Evolutionary conservation across 192 early-diverging fungal genomes (phyloP).

Genomic region (Spizellomyces sp.): DNA sequence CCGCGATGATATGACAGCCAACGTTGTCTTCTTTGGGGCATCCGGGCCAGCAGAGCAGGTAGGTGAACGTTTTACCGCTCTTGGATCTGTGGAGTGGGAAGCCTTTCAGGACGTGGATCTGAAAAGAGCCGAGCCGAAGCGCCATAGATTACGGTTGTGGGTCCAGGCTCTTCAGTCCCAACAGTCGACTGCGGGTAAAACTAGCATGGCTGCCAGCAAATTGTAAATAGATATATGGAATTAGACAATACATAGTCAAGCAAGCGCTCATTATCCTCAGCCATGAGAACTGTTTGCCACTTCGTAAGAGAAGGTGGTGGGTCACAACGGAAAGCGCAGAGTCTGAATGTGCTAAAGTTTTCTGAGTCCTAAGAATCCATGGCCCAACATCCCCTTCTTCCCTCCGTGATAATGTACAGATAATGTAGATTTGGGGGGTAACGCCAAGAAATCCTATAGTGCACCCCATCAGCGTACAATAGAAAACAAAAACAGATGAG

Average conservation of each 20-base stretch:
- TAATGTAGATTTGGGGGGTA: constrained; percentile 46
- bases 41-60: background rate
- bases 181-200: no score
- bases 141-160: background rate
- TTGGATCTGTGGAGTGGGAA: background rate
- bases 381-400: constrained; percentile 34
- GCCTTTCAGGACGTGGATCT: background rate
- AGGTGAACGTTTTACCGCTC: background rate
- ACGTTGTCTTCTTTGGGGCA: constrained; percentile 45
- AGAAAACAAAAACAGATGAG: background rate
- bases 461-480: background rate
- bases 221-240: background rate
- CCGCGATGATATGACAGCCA: constrained; percentile 58
- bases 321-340: no score
- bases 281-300: no score
- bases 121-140: background rate
- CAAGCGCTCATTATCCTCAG: no score
- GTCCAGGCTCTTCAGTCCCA: background rate
- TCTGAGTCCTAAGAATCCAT: constrained; percentile 45
- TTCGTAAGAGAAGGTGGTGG: no score
- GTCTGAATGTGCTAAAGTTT: constrained; percentile 13
- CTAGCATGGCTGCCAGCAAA: no score
- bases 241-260: background rate
- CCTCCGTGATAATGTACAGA: constrained; percentile 44
- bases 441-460: constrained; percentile 47